phyloP scores from a whole-genome alignment of 129 eudicot genomes.

The Escallonia rubra region DNA sequence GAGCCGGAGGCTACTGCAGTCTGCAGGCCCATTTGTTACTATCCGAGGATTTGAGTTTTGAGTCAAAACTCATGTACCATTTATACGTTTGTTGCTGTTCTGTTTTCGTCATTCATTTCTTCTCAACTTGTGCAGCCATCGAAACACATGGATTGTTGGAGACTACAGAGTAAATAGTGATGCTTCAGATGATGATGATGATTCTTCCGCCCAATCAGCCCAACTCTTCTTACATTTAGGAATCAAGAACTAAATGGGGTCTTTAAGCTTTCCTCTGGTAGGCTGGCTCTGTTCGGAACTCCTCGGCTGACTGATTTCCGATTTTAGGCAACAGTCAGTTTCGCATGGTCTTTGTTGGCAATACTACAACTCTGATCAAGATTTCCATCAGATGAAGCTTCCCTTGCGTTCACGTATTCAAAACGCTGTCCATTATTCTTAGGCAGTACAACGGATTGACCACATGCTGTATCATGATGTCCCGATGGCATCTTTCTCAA shows the following conservation, averaged over 20 bases:
- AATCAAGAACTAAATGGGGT: background rate
- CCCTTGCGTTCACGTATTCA: background rate
- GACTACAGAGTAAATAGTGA: too few species aligned
- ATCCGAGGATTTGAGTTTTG: too few species aligned
- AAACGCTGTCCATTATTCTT: background rate
- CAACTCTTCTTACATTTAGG: slow-evolving; percentile 49
- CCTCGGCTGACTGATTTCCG: slow-evolving; percentile 11
- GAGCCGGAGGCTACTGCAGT: too few species aligned
- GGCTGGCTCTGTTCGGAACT: slow-evolving; percentile 9
- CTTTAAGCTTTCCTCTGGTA: background rate
- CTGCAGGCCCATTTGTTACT: too few species aligned
- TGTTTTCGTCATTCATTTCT: too few species aligned
- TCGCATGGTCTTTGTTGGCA: background rate
- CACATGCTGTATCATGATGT: background rate
- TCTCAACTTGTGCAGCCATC: too few species aligned
- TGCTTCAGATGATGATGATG: too few species aligned
- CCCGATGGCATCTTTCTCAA: background rate
- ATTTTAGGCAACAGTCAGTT: background rate
- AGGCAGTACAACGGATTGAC: background rate
- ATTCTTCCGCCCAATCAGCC: slow-evolving; percentile 95
- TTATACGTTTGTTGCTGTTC: too few species aligned
- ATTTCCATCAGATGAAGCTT: slow-evolving; percentile 7
- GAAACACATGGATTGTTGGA: too few species aligned
- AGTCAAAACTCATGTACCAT: too few species aligned
- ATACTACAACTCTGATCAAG: background rate